phyloP scores from a whole-genome alignment of 2,329 filamentous ascomycete species.

The Aspergillus tubingensis region DNA sequence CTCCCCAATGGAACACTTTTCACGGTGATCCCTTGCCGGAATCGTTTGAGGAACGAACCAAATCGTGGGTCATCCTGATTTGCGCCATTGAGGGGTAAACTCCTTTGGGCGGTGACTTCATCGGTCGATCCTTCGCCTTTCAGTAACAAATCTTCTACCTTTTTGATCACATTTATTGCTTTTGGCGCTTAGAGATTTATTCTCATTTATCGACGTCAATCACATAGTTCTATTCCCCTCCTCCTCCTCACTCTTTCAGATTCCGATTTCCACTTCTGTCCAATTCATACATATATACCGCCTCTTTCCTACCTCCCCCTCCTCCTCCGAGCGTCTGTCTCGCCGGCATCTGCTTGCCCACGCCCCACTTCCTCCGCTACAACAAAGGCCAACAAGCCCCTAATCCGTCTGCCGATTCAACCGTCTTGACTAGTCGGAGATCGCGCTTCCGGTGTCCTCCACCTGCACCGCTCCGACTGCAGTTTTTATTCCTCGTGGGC shows the following conservation, averaged over 20 bases:
- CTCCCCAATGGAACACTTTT: no score
- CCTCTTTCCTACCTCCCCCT: not conserved
- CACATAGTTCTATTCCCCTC: not conserved
- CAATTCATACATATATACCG: not conserved
- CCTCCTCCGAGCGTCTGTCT: not conserved
- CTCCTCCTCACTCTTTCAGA: no score
- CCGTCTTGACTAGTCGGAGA: slow-evolving; percentile 7
- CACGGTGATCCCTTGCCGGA: no score
- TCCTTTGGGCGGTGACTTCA: slow-evolving; percentile 9
- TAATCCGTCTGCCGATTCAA: slow-evolving; percentile 2
- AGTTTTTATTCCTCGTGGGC: slow-evolving; percentile 8
- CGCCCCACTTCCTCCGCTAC: slow-evolving; percentile 2
- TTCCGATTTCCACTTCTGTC: no score
- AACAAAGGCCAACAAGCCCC: not conserved
- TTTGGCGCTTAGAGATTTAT: not conserved
- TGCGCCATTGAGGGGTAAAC: not conserved
- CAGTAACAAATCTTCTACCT: not conserved
- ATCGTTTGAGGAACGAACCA: no score
- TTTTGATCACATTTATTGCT: not conserved
- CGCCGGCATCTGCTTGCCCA: not conserved
- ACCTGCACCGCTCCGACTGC: not conserved
- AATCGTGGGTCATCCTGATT: not conserved
- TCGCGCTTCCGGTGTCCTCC: slow-evolving; percentile 14
- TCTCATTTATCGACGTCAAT: not conserved
- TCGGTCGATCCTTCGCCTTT: slow-evolving; percentile 3